Evolutionary conservation across 176 grass and related monocot species (phyloP).

Genomic region (Otatea glauca): DNA sequence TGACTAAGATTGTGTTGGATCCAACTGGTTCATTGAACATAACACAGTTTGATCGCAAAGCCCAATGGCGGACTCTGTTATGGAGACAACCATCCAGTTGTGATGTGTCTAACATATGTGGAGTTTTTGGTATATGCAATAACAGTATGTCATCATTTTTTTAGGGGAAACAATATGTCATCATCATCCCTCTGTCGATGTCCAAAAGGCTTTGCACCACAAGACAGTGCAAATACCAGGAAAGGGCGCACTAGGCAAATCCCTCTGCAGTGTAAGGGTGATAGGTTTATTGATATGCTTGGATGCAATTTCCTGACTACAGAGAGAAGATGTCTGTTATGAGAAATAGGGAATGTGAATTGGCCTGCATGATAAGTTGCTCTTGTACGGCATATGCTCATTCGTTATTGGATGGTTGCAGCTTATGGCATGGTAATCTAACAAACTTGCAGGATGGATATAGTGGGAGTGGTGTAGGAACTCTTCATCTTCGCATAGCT

Average conservation of each 20-base stretch:
- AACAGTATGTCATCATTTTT: not conserved
- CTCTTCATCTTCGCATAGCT: constrained; percentile 54
- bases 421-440: constrained; percentile 45
- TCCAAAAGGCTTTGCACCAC: constrained; percentile 29
- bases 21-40: constrained; percentile 36
- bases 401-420: constrained; percentile 27
- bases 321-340: not conserved
- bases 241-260: constrained; percentile 28
- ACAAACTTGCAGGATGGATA: constrained; percentile 28
- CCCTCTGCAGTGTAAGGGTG: constrained; percentile 40
- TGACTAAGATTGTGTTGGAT: constrained; percentile 42
- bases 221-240: not conserved
- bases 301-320: not conserved
- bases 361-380: constrained; percentile 26
- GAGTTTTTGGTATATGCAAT: constrained; percentile 52
- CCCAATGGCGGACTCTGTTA: constrained; percentile 4
- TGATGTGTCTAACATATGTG: constrained; percentile 49
- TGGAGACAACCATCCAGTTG: constrained; percentile 30
- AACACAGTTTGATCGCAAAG: not conserved
- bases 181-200: not conserved
- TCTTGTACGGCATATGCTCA: constrained; percentile 55
- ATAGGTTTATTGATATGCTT: constrained; percentile 49
- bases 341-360: constrained; percentile 14
- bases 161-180: not conserved
- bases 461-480: not conserved